phyloP scores from a whole-genome alignment of 2,329 filamentous ascomycete genomes.

The Paecilomyces sp. region DNA sequence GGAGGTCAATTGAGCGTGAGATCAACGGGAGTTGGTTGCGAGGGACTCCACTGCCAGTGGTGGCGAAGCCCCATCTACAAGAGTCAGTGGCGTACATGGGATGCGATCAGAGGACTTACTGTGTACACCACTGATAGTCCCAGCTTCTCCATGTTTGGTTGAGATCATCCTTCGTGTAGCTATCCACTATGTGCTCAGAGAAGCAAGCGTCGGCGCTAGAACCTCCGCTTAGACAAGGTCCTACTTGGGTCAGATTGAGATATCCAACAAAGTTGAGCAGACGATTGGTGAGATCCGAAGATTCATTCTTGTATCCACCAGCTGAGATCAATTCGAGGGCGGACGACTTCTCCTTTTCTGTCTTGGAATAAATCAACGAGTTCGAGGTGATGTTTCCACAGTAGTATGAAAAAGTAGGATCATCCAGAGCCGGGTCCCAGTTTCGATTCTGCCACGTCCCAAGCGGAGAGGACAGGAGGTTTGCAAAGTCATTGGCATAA shows the following conservation, averaged over 20 bases:
- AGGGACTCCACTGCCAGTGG: constrained; percentile 65
- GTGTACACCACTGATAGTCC: constrained; percentile 52
- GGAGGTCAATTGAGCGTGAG: constrained; percentile 61
- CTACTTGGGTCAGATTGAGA: constrained; percentile 39
- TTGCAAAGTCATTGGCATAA: constrained; percentile 48
- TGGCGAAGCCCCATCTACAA: constrained; percentile 67
- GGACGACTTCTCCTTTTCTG: constrained; percentile 26
- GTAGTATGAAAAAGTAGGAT: constrained; percentile 44
- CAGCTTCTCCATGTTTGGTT: constrained; percentile 44
- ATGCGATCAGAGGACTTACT: constrained; percentile 16
- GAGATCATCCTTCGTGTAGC: constrained; percentile 39
- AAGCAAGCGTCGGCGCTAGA: constrained; percentile 47
- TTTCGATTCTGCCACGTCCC: constrained; percentile 49
- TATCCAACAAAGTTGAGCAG: constrained; percentile 54
- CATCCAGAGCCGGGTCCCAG: constrained; percentile 53
- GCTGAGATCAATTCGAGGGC: constrained; percentile 41
- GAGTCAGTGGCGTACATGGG: not conserved
- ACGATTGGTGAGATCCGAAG: constrained; percentile 38
- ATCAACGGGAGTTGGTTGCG: constrained; percentile 58
- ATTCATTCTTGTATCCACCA: constrained; percentile 41
- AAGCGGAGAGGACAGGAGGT: constrained; percentile 35
- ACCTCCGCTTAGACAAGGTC: constrained; percentile 27
- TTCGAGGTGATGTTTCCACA: constrained; percentile 50
- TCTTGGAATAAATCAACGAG: constrained; percentile 36
- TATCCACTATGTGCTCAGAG: constrained; percentile 40